phyloP scores from a whole-genome alignment of 75 land plant genomes.

The Selaginella tamariscina region DNA sequence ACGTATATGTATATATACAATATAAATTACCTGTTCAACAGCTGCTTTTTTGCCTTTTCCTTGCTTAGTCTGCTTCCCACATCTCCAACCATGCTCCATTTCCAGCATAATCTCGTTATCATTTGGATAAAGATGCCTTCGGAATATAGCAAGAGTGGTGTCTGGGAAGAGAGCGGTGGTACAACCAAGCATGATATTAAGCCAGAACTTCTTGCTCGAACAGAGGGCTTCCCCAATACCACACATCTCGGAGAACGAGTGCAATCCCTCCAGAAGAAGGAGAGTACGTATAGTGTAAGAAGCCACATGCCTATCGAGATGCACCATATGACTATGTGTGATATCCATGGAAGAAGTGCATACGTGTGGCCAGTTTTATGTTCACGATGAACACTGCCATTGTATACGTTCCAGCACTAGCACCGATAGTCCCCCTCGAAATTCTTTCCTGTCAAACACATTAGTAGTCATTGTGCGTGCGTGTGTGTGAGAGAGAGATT shows the following conservation, averaged over 20 bases:
- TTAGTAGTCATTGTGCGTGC: neutral
- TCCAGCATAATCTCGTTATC: conserved; percentile 23
- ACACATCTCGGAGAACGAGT: conserved; percentile 14
- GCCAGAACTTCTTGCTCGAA: conserved; percentile 15
- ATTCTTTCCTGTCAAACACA: conserved; percentile 17
- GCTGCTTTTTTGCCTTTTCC: neutral
- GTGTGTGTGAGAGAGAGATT: neutral
- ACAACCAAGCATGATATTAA: conserved; percentile 15
- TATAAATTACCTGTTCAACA: neutral
- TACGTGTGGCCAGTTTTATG: conserved; percentile 15
- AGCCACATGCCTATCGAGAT: conserved; percentile 7
- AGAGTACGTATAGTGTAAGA: conserved; percentile 1
- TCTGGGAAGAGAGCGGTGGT: conserved; percentile 23
- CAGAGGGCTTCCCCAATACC: conserved; percentile 11
- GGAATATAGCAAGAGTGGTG: conserved; percentile 9
- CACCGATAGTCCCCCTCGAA: conserved; percentile 17
- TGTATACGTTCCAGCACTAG: conserved; percentile 19
- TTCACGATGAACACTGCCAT: conserved; percentile 26
- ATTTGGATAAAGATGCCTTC: conserved; percentile 9
- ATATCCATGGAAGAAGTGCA: conserved; percentile 7
- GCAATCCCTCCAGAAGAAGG: neutral
- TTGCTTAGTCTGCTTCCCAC: neutral
- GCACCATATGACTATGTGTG: neutral
- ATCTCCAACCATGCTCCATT: conserved; percentile 21
- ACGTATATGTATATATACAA: no score